Evolutionary conservation across 75 land plant species (phyloP).

Genomic region (Isoetes taiwanensis): DNA sequence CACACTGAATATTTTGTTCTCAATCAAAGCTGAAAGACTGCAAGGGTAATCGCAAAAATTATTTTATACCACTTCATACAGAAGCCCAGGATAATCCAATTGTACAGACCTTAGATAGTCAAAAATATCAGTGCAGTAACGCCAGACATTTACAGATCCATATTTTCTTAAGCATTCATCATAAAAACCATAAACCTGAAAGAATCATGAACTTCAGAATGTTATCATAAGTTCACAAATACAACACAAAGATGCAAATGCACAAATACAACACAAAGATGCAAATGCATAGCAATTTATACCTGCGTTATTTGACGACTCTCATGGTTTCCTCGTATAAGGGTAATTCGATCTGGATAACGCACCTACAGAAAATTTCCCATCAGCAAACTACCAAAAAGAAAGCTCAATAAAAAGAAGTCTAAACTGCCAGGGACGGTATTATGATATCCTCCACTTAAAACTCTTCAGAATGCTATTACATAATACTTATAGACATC

Average conservation of each 20-base stretch:
- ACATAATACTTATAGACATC: too few species aligned
- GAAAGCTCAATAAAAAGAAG: background rate
- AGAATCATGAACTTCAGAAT: background rate
- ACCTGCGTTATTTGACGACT: constrained; percentile 99
- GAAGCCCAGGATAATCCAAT: background rate
- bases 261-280: background rate
- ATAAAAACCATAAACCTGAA: constrained; percentile 96
- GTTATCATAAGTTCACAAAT: background rate
- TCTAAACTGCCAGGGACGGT: too few species aligned
- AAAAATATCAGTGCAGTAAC: constrained; percentile 99
- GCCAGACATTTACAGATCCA: constrained; percentile 99
- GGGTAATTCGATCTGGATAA: constrained; percentile 96
- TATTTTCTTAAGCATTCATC: constrained; percentile 98
- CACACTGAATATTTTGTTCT: constrained; percentile 87
- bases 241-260: background rate
- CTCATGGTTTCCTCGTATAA: constrained; percentile 98
- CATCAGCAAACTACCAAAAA: too few species aligned
- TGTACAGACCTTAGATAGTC: constrained; percentile 77
- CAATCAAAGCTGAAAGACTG: constrained; percentile 97
- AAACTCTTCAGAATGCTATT: too few species aligned
- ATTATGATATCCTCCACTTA: too few species aligned
- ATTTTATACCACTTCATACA: background rate
- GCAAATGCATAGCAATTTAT: background rate
- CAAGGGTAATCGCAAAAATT: constrained; percentile 5
- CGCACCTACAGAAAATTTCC: constrained; percentile 44